phyloP scores from a whole-genome alignment of 2,329 filamentous ascomycete genomes.

The Chrysoporthe deuterocubensis region DNA sequence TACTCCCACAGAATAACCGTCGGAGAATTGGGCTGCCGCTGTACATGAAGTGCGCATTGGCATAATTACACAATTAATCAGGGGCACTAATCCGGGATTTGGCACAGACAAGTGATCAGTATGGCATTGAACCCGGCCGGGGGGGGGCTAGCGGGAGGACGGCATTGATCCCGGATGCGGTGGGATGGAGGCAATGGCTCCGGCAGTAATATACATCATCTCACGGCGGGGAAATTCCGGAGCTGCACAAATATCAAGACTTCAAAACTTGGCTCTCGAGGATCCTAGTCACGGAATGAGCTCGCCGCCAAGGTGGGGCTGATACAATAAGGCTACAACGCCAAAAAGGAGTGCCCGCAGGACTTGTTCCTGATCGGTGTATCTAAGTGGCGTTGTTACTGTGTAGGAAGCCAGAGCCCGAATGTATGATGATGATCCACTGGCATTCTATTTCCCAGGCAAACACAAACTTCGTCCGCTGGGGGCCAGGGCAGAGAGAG shows the following conservation, averaged over 20 bases:
- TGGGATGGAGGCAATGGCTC: constrained; percentile 14
- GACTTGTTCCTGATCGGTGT: background rate
- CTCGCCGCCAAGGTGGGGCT: no score
- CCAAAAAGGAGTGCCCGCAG: no score
- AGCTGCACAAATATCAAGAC: background rate
- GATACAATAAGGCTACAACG: no score
- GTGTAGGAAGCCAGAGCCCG: background rate
- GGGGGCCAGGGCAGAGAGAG: background rate
- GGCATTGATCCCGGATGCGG: constrained; percentile 7
- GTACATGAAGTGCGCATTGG: background rate
- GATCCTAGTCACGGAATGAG: background rate
- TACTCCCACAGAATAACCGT: background rate
- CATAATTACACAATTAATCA: background rate
- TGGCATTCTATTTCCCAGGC: background rate
- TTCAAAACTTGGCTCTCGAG: background rate
- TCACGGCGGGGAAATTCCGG: background rate
- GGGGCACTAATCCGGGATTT: constrained; percentile 1
- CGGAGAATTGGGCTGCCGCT: background rate
- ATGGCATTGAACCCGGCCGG: background rate
- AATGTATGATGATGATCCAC: background rate
- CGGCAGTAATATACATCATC: background rate
- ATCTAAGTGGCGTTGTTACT: background rate
- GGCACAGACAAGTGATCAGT: background rate
- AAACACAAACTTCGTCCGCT: background rate
- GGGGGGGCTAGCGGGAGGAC: constrained; percentile 13